Percentiles rank a stretch among this genome's conserved stretches.
phyloP scores from a whole-genome alignment of 495 filamentous ascomycete species.

The Cladorrhinum samala region DNA sequence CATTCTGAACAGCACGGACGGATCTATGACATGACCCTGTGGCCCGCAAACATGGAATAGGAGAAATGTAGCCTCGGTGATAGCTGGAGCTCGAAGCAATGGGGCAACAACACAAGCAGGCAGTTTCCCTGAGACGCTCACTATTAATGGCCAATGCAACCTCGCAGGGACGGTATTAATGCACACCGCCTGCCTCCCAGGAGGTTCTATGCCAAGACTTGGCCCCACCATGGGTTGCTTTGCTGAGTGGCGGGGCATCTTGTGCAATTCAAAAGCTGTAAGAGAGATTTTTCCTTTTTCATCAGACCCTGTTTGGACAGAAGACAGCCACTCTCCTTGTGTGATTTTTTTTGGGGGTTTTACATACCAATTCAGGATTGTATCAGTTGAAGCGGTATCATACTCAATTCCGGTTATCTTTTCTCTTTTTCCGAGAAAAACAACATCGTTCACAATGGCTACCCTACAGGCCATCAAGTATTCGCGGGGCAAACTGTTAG shows the following conservation, averaged over 20 bases:
- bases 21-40: conserved; percentile 25
- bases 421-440: not conserved
- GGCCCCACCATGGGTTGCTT: conserved; percentile 7
- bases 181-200: not conserved
- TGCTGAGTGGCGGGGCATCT: conserved; percentile 6
- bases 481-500: conserved; percentile 63
- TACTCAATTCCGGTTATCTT: not conserved
- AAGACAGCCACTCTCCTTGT: conserved; percentile 20
- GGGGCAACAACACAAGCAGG: not conserved
- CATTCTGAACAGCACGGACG: conserved; percentile 42
- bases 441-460: conserved; percentile 28
- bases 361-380: not conserved
- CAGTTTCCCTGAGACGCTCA: not conserved
- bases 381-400: not conserved
- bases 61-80: not conserved
- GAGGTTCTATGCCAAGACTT: no score
- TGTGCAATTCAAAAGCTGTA: not conserved
- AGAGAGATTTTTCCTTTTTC: conserved; percentile 5
- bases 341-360: not conserved
- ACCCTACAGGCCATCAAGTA: conserved; percentile 85
- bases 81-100: no score
- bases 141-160: not conserved
- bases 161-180: not conserved
- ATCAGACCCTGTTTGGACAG: no score
- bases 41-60: not conserved